Conservation (phyloP, 1,139 yeast species). For the Candida frijolesensis region DNA sequence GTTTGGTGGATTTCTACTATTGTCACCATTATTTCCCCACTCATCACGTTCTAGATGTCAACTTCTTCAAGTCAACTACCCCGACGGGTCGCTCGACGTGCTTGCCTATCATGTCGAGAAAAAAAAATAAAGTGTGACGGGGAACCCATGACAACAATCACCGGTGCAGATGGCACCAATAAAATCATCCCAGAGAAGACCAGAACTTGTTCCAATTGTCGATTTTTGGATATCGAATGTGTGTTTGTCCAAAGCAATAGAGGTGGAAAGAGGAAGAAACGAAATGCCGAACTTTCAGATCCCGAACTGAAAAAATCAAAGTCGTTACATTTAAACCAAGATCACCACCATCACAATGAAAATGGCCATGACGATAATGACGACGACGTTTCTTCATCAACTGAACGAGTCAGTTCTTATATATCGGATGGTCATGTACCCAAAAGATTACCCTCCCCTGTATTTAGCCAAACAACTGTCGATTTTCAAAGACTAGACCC, state of each 20-base stretch:
- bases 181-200: constrained; percentile 21
- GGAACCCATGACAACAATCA: constrained; percentile 35
- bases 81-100: constrained; percentile 52
- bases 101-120: constrained; percentile 64
- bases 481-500: neutral
- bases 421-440: constrained; percentile 9
- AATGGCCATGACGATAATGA: neutral
- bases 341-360: neutral
- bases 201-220: constrained; percentile 52
- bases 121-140: constrained; percentile 69
- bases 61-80: constrained; percentile 1
- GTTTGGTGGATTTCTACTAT: neutral
- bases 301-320: constrained; percentile 5
- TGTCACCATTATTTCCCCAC: neutral
- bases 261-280: constrained; percentile 57
- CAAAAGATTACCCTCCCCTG: constrained; percentile 10
- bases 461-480: neutral
- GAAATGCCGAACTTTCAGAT: constrained; percentile 11
- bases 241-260: constrained; percentile 60
- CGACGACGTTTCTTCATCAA: constrained; percentile 5
- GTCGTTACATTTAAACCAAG: neutral
- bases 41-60: neutral
- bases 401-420: constrained; percentile 13
- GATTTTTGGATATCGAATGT: constrained; percentile 50
- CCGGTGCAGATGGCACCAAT: constrained; percentile 18